phyloP scores from a whole-genome alignment of 768 basidiomycete species.

The Leucogyrophana mollusca region DNA sequence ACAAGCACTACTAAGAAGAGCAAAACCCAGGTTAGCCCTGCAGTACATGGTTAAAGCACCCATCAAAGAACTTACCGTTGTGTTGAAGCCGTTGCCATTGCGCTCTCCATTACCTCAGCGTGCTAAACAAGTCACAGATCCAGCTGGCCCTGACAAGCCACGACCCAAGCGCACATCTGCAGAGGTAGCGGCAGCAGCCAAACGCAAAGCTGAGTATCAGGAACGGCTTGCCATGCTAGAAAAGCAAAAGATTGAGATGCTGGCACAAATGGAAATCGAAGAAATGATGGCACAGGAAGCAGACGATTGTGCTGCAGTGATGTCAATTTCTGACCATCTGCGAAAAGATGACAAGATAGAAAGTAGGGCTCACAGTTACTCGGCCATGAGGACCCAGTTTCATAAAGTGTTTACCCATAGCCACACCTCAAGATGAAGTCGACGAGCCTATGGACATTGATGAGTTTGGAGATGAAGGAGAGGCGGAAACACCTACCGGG shows the following conservation, averaged over 20 bases:
- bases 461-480: neutral
- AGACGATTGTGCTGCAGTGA: constrained; percentile 1
- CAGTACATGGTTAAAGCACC: too few relatives aligned
- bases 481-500: neutral
- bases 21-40: too few relatives aligned
- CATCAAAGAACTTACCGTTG: too few relatives aligned
- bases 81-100: too few relatives aligned
- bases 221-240: too few relatives aligned
- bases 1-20: too few relatives aligned
- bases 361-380: neutral
- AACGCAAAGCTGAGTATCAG: neutral
- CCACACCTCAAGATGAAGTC: neutral
- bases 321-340: neutral
- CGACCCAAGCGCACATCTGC: constrained; percentile 1
- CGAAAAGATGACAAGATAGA: neutral
- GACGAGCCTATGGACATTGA: neutral
- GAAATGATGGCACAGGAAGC: neutral
- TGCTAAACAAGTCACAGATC: neutral
- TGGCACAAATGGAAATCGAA: constrained; percentile 4
- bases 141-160: constrained; percentile 3
- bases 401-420: neutral
- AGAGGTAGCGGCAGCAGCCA: constrained; percentile 1
- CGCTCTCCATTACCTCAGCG: constrained; percentile 2
- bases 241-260: neutral
- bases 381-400: neutral